These are phyloP conservation scores for Platanthera zijinensis DNA, from an alignment of 106 monocot genomes.

Conservation along the genomic window DNA sequence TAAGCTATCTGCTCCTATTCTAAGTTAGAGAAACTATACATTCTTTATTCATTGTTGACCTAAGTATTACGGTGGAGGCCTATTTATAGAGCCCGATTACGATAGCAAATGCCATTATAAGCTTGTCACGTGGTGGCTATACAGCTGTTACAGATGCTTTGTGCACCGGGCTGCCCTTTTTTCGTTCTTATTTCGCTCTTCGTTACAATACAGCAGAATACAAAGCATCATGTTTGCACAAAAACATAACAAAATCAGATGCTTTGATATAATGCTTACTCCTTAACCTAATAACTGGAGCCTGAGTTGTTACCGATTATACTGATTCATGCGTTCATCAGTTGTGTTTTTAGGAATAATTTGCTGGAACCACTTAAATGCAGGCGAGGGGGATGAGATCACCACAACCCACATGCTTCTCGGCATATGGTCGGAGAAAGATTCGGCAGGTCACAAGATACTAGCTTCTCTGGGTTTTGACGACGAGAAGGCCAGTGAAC, in stretches of 20 bases:
- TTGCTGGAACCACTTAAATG: constrained; percentile 1
- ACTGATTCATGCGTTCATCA: background rate
- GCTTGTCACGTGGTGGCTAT: too few species aligned
- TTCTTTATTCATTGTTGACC: too few species aligned
- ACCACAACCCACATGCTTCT: constrained; percentile 71
- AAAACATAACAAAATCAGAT: background rate
- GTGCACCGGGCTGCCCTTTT: too few species aligned
- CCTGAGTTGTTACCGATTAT: background rate
- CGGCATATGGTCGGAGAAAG: constrained; percentile 88
- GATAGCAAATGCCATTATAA: too few species aligned
- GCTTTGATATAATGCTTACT: background rate
- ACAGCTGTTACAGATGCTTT: too few species aligned
- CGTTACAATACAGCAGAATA: background rate
- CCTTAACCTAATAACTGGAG: background rate
- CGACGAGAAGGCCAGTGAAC: constrained; percentile 59
- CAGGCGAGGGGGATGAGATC: constrained; percentile 73
- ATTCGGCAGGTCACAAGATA: constrained; percentile 83
- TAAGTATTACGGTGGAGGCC: too few species aligned
- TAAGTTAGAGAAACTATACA: too few species aligned
- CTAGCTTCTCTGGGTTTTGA: constrained; percentile 77
- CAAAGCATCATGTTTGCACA: background rate
- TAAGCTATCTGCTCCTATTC: too few species aligned
- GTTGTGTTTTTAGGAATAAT: background rate
- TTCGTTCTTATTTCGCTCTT: too few species aligned
- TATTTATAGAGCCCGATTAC: too few species aligned